Evolutionary conservation across 2,329 filamentous ascomycete species (phyloP), one percentile per base, ranked within the genome.

Genomic region (Tolypocladium pustulatum): DNA sequence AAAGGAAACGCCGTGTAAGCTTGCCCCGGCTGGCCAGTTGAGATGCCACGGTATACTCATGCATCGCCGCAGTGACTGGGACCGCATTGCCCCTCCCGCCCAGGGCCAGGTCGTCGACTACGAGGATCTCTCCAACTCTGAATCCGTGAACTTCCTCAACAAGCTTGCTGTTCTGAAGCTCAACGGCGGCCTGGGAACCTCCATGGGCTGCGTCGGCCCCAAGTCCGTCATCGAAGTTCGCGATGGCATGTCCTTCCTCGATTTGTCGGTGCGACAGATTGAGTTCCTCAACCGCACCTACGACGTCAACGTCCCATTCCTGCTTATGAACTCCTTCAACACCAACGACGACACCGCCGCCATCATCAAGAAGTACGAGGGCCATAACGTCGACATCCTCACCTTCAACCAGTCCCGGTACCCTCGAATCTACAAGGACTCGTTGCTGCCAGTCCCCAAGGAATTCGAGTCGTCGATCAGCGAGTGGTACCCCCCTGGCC

Each of bases 311-410:
- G 94, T 99, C 38, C 94, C 94, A 55, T 97, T 99, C 77, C 87
- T 99, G 66, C 87, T 99, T 68, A 99, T 99, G 94, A 99, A 99
- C 87, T 97, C 94, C 58, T 99, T 99, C 89, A 99, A 99, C 85
- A 99, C 94, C 73, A 92, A 99, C 75, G 86, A 93, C 69, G 94
- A 99, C 73, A 99, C 94, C 56, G 91, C 92, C 63, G 91, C 91
- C 77, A 99, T 99, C 78, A 99, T 99, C 82, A 99, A 99, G 87
- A 99, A 99, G 83, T 99, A 97, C 79, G 93, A 99, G 81, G 94
- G 94, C 64, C 94, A 99, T 85, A 97, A 97, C 75, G 95, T 99
- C 71, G 94, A 99, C 73, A 97, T 99, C 75, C 83, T 97, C 74
- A 97, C 94, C 74, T 99, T 99, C 87, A 99, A 99, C 84, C 94